Base-by-base conservation (phyloP, 2,329 filamentous ascomycete species). In the Botrytis tulipae region DNA sequence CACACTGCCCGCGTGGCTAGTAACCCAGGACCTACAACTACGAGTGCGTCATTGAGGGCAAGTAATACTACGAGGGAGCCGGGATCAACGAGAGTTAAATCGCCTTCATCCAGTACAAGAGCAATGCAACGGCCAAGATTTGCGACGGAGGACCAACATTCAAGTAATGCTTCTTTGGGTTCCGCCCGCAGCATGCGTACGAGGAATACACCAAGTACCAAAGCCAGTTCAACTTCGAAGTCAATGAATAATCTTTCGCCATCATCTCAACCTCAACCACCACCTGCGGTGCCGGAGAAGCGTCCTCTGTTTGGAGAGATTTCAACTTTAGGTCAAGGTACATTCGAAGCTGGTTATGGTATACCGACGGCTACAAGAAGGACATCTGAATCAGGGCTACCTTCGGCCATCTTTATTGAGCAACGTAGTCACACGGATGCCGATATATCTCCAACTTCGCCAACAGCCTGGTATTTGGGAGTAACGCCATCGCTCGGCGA, bases 221-320 rank as follows among this genome's bases (percentile, higher is more conserved):
- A 69, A 32, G 82, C 80, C 73, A 75, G 81, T 14, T 81, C 82
- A 74, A 79, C 83, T 8, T 84, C 85, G 37, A 86, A 84, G 75
- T 85, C 86, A 29, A 83, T 83, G 80, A 83, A 81, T 61, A 84
- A 83, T 74, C 81, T 85, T 46, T 81, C 83, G 42, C 82, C 82
- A 40, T 76, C 77, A 18, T 75, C 77, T 18, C 76, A 78, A 44
- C 76, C 78, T 40, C 82, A 66, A 78, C 79, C 40, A 75, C 74
- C 74, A 74, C 61, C 75, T 40, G 72, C 75, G 68, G 40, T 73
- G 42, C 75, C 76, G 59, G 77, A 84, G 66, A 85, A 86, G 71
- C 86, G 86, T 75, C 87, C 93, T 51, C 83, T 95, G 32, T 95
- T 95, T 83, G 93, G 93, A 54, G 93, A 95, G 82, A 87, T 95